These are phyloP conservation scores for Cucurbita pepo DNA, from an alignment of 306 rosid genomes.

Conservation along the genomic window DNA sequence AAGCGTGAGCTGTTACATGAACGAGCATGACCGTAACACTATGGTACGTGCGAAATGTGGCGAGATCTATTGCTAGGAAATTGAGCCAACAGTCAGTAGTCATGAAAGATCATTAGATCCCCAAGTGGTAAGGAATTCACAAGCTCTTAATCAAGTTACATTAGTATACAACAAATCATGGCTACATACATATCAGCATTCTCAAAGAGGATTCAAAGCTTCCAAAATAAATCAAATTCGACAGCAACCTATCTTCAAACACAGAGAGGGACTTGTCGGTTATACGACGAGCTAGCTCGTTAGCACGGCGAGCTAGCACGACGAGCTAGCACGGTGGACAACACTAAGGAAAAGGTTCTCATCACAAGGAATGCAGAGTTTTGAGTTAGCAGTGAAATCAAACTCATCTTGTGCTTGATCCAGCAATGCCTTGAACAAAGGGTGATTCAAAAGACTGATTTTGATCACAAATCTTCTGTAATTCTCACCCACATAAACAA, in stretches of 20 bases:
- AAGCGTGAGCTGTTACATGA: too few species aligned
- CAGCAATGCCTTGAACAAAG: constrained; percentile 65
- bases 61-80: not conserved
- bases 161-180: constrained; percentile 15
- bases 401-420: constrained; percentile 81
- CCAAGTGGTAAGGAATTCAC: not conserved
- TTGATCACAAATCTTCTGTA: constrained; percentile 66
- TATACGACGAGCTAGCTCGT: constrained; percentile 21
- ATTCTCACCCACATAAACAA: constrained; percentile 69
- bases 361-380: constrained; percentile 76
- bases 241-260: constrained; percentile 15
- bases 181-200: constrained; percentile 16
- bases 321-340: constrained; percentile 42
- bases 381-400: constrained; percentile 44
- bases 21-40: too few species aligned
- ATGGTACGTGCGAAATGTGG: not conserved
- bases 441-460: constrained; percentile 51
- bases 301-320: constrained; percentile 32
- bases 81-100: not conserved
- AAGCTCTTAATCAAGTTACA: not conserved
- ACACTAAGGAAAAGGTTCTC: constrained; percentile 56
- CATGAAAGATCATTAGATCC: not conserved
- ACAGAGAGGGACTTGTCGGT: constrained; percentile 15
- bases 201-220: constrained; percentile 12
- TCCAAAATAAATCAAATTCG: constrained; percentile 7